These are phyloP conservation scores for Setomelanomma holmii DNA, from an alignment of 2,329 filamentous ascomycete species.

Conservation along the genomic window DNA sequence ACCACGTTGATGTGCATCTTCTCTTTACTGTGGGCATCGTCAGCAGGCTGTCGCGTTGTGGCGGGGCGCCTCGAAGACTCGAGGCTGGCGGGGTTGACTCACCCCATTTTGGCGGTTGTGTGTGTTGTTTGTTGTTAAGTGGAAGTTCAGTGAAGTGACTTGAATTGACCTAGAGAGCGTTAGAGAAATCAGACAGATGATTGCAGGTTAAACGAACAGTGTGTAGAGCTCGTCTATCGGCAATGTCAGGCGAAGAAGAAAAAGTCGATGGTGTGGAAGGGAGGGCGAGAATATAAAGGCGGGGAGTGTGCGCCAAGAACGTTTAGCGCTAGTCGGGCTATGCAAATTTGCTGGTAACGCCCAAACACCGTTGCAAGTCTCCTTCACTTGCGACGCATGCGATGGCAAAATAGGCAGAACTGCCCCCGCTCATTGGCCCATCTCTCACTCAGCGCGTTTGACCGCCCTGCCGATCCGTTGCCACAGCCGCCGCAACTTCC, in stretches of 20 bases:
- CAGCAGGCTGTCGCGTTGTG: slow-evolving; percentile 32
- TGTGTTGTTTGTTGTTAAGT: slow-evolving; percentile 30
- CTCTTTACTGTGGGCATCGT: slow-evolving; percentile 74
- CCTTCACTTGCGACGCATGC: slow-evolving; percentile 18
- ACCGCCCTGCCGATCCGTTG: slow-evolving; percentile 24
- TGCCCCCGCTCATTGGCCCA: slow-evolving; percentile 16
- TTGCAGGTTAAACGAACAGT: slow-evolving; percentile 3
- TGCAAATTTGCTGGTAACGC: slow-evolving; percentile 13
- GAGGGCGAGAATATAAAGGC: slow-evolving; percentile 15
- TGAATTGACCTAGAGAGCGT: slow-evolving; percentile 20
- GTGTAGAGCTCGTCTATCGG: slow-evolving; percentile 16
- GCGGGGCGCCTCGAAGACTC: slow-evolving; percentile 12
- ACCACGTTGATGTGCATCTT: slow-evolving; percentile 95
- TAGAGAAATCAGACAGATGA: background rate
- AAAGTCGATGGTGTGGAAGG: slow-evolving; percentile 9
- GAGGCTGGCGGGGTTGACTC: slow-evolving; percentile 47
- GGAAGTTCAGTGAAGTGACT: slow-evolving; percentile 44
- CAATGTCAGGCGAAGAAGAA: slow-evolving; percentile 17
- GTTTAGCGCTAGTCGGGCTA: slow-evolving; percentile 21
- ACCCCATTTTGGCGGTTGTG: slow-evolving; percentile 67
- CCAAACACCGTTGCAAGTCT: background rate
- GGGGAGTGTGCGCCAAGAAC: slow-evolving; percentile 8
- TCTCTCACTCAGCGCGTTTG: slow-evolving; percentile 10
- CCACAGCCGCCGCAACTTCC: slow-evolving; percentile 30
- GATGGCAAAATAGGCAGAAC: slow-evolving; percentile 15